Evolutionary conservation across 164 flowering plant genomes (phyloP), one percentile per base, ranked within the genome.

Genomic region (Magnolia officinalis): DNA sequence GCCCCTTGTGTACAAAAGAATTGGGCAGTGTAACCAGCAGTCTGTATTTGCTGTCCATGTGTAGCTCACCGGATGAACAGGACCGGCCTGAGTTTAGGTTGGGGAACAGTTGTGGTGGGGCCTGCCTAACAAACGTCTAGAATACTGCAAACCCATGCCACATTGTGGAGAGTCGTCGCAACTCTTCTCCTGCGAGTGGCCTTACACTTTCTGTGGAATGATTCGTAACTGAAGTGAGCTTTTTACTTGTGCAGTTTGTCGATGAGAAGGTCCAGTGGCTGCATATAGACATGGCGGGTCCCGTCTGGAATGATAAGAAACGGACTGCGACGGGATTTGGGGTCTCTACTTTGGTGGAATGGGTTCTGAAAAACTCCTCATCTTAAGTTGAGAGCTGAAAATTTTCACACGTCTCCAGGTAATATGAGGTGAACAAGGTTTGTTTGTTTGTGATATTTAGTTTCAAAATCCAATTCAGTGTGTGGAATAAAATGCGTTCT

Each of bases 201-300:
- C 45, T 37, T 37, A 37, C 45, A 37, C 6, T 37, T 37, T 3
- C 45, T 37, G 45, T 55, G 18, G 18, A 55, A 26, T 68, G 51
- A 29, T 29, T 6, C 37, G 49, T 24, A 68, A 68, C n/a, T 68
- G n/a, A 68, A 68, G 6, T 49, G 59, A 50, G 50, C n/a, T 67
- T 45, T 6, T 29, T 20, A 10, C 68, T 24, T 29, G 13, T 89
- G 90, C 92, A 95, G 98, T 95, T 92, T 86, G 98, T 95, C 10
- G 89, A 87, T 80, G 98, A 91, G 87, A 95, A 95, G 80, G 97
- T 95, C 50, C 89, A 95, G 65, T 95, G 98, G 98, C 82, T 92
- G 91, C 98, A 95, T 70, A 93, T 95, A 31, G 98, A 95, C 93
- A 81, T 95, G 86, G 98, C 96, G 24, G 98, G 98, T 18, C 98